A percentile compares a stretch with the other conserved stretches of the same genome.
Evolutionary conservation across 139 green algal genomes (phyloP).

Genomic region (Nannochloris sp.): DNA sequence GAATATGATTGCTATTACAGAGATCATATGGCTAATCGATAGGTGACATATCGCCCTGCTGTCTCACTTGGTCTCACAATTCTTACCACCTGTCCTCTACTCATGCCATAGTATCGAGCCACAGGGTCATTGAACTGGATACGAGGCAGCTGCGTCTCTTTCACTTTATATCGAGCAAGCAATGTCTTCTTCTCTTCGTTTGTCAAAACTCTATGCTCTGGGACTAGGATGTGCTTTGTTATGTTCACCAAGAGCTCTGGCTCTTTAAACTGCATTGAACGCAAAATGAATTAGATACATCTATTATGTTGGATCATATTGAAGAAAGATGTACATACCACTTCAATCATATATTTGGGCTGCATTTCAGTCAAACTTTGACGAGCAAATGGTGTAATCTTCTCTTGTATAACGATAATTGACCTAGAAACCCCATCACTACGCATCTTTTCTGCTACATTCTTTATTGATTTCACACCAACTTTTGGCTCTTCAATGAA

Average conservation of each 20-base stretch:
- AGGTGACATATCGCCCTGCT: slow-evolving; percentile 92
- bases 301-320: neutral
- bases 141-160: slow-evolving; percentile 89
- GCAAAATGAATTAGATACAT: slow-evolving; percentile 1
- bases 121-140: slow-evolving; percentile 87
- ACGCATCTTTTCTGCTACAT: slow-evolving; percentile 83
- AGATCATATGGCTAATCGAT: slow-evolving; percentile 67
- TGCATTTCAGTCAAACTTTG: slow-evolving; percentile 54
- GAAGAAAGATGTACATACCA: slow-evolving; percentile 9
- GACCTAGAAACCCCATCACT: slow-evolving; percentile 63
- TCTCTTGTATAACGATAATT: slow-evolving; percentile 75
- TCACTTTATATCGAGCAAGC: slow-evolving; percentile 77
- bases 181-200: slow-evolving; percentile 81
- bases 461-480: slow-evolving; percentile 94
- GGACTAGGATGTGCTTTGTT: slow-evolving; percentile 88
- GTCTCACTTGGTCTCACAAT: slow-evolving; percentile 91
- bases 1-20: no score
- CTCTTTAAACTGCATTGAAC: slow-evolving; percentile 61
- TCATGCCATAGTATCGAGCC: slow-evolving; percentile 89
- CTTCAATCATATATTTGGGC: slow-evolving; percentile 78
- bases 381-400: slow-evolving; percentile 68
- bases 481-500: slow-evolving; percentile 89
- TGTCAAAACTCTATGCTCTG: slow-evolving; percentile 75
- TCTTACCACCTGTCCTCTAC: slow-evolving; percentile 82
- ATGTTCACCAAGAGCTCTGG: slow-evolving; percentile 95